A percentile compares a stretch with the other conserved stretches of the same genome.
Conservation (phyloP, 2,329 filamentous ascomycete species). For the Chaetomium globosum region DNA sequence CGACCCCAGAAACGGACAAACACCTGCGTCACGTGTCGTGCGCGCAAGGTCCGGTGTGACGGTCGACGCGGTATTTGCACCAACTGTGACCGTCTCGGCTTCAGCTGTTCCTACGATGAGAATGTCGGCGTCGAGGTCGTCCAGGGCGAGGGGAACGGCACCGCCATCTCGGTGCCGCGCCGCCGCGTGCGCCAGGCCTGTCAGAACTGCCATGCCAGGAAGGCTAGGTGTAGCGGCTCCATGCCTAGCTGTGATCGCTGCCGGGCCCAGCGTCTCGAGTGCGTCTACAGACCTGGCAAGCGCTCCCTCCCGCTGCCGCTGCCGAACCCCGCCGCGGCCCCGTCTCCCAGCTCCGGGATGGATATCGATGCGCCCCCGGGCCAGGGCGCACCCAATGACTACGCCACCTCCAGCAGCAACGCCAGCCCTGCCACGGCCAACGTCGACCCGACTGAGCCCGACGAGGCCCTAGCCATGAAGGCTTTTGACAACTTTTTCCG, state of each 20-base stretch:
- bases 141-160: slow-evolving; percentile 24
- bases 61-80: slow-evolving; percentile 56
- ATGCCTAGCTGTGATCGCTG: slow-evolving; percentile 58
- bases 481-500: slow-evolving; percentile 62
- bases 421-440: slow-evolving; percentile 36
- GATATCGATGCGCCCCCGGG: slow-evolving; percentile 30
- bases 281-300: slow-evolving; percentile 57
- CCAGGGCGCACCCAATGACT: slow-evolving; percentile 36
- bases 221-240: slow-evolving; percentile 62
- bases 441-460: slow-evolving; percentile 44
- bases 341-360: slow-evolving; percentile 37
- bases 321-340: slow-evolving; percentile 18
- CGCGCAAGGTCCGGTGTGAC: slow-evolving; percentile 62
- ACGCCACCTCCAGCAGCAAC: slow-evolving; percentile 34
- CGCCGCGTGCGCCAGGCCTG: slow-evolving; percentile 61
- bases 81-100: slow-evolving; percentile 62
- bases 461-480: slow-evolving; percentile 53
- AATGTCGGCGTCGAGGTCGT: slow-evolving; percentile 38
- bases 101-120: slow-evolving; percentile 60
- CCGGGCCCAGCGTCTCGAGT: slow-evolving; percentile 57
- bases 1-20: slow-evolving; percentile 35
- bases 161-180: slow-evolving; percentile 44
- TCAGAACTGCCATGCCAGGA: slow-evolving; percentile 60
- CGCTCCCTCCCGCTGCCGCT: slow-evolving; percentile 39
- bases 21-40: slow-evolving; percentile 58